A percentile compares a stretch with the other conserved stretches of the same genome.
Evolutionary conservation across 495 filamentous ascomycete genomes (phyloP).

Genomic region (Penicillium psychrofluorescens): DNA sequence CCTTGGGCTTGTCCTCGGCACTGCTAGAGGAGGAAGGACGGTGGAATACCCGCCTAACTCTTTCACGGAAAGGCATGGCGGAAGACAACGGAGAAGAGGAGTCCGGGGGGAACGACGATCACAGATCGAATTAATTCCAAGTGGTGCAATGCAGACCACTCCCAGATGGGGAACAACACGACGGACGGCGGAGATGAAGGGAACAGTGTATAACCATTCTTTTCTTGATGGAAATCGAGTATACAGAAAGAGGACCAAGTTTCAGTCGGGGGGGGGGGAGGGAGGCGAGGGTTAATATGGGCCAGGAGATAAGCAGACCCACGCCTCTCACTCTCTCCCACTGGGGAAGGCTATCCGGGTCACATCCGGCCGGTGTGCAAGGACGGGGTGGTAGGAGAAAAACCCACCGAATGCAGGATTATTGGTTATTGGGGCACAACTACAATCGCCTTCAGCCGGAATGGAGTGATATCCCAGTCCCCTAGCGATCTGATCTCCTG

Average conservation of each 20-base stretch:
- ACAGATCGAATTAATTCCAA: slow-evolving; percentile 7
- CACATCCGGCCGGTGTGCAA: neutral
- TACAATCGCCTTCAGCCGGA: too few relatives aligned
- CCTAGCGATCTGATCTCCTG: too few relatives aligned
- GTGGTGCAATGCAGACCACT: slow-evolving; percentile 25
- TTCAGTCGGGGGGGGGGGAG: neutral
- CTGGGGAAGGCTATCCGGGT: neutral
- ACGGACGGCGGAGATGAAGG: slow-evolving; percentile 1
- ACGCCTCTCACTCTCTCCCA: too few relatives aligned
- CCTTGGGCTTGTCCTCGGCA: slow-evolving; percentile 30
- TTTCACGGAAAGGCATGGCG: slow-evolving; percentile 41
- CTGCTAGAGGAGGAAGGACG: slow-evolving; percentile 23
- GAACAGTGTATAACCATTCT: slow-evolving; percentile 14
- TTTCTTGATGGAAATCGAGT: neutral
- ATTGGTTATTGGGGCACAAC: too few relatives aligned
- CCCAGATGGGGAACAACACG: slow-evolving; percentile 33
- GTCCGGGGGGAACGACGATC: neutral
- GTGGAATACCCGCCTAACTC: slow-evolving; percentile 32
- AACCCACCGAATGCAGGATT: too few relatives aligned
- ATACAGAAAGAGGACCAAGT: neutral
- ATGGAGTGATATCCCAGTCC: too few relatives aligned
- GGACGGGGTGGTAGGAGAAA: too few relatives aligned
- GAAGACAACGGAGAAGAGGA: neutral
- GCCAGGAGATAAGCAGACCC: neutral
- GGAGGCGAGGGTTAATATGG: neutral